Evolutionary conservation across 108 stramenopile genomes (phyloP), one percentile per base, ranked within the genome.

Genomic region (Cylindrotheca fusiformis): DNA sequence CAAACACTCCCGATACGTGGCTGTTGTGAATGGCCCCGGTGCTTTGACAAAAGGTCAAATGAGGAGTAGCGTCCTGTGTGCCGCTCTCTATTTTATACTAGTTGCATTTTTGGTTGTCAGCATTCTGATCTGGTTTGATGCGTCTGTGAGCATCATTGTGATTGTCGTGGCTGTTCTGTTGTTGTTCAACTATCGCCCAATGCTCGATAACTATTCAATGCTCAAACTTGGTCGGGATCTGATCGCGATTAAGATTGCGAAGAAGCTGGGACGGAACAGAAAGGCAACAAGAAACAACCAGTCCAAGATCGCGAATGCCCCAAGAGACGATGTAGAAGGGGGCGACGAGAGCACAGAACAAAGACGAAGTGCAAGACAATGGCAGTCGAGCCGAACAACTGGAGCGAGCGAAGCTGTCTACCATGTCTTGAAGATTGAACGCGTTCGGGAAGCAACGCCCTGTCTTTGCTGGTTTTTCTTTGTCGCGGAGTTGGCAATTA

Each of bases 391-490:
- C 10, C 10, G 14, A 10, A 6, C 6, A 6, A 41, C 6, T 6
- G 36, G 10, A 41, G 14, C 6, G 14, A 6, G 14, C 32, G 68
- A 67, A 20, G 72, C 67, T 17, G 17, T 82, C 27, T 75, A 74
- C 64, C 73, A 77, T 25, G 78, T 88, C 21, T 69, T 67, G 81
- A 81, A 88, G 67, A 54, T 33, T 3, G 67, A 68, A 2, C 54
- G 68, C 1, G 63, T 82, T 5, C 62, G 76, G 1, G 66, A 76
- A 45, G 74, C 83, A n/a, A 77, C 74, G 23, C 36, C 26, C 4
- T 59, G 55, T 44, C 62, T 70, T 22, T 84, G 83, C 50, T 82
- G 67, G 52, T n/a, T 62, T 2, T 50, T 66, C 36, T 55, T 72
- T 44, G 56, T 47, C 0, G 17, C 80, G 21, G 83, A 82, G 73